Evolutionary conservation across 2,329 filamentous ascomycete genomes (phyloP).

Genomic region (Leptographium flavum): DNA sequence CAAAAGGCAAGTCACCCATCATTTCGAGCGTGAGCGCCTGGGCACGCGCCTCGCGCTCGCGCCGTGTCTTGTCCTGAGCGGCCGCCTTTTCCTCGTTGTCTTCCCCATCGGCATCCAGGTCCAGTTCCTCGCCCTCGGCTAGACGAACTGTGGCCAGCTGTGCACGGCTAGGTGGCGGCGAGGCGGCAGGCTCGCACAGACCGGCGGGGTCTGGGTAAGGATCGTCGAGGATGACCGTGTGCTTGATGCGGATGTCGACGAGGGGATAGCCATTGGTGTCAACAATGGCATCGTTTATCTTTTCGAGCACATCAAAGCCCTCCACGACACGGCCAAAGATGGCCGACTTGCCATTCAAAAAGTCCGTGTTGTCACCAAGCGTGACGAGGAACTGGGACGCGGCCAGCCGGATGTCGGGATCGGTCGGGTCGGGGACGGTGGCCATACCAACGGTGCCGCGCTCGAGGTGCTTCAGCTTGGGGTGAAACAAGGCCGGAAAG

Average conservation of each 20-base stretch:
- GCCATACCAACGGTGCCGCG: conserved; percentile 95
- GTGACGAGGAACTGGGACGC: conserved; percentile 92
- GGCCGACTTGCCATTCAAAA: conserved; percentile 82
- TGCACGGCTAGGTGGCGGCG: conserved; percentile 66
- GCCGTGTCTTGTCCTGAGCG: conserved; percentile 61
- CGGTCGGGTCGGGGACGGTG: conserved; percentile 60
- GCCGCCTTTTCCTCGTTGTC: conserved; percentile 53
- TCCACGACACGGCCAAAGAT: conserved; percentile 94
- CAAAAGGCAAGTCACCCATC: conserved; percentile 94
- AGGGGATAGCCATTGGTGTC: conserved; percentile 77
- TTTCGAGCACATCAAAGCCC: conserved; percentile 85
- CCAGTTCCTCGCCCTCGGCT: conserved; percentile 63
- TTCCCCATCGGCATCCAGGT: conserved; percentile 52
- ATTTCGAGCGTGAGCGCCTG: conserved; percentile 93
- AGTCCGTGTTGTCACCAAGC: conserved; percentile 77
- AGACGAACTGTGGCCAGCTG: conserved; percentile 88
- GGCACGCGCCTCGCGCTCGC: conserved; percentile 81
- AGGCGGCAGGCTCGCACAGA: conserved; percentile 61
- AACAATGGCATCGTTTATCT: conserved; percentile 80
- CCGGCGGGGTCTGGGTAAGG: conserved; percentile 73
- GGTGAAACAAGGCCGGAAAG: conserved; percentile 72
- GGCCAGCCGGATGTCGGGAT: conserved; percentile 70
- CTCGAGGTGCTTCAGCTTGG: conserved; percentile 77
- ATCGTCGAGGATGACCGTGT: conserved; percentile 84
- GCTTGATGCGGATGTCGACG: conserved; percentile 87